Evolutionary conservation across 2,329 filamentous ascomycete genomes (phyloP), one percentile per base, ranked within the genome.

Genomic region (Exophiala calicioides): DNA sequence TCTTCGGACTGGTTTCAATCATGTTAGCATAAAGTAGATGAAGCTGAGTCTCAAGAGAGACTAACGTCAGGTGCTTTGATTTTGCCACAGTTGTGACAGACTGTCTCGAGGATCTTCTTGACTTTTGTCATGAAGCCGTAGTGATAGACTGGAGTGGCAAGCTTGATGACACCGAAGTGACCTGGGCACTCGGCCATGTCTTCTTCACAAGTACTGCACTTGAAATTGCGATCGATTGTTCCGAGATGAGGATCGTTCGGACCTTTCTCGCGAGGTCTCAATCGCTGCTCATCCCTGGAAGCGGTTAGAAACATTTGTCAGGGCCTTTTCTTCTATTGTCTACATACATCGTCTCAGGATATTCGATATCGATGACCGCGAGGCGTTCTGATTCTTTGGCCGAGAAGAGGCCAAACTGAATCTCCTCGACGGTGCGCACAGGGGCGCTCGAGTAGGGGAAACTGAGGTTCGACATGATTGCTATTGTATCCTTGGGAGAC

Each of bases 341-440:
- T 58, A 59, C 57, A 51, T 59, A 77, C 93, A 98, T 96, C 20
- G 93, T 97, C 76, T 98, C 93, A n/a, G 93, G 90, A 67, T 96
- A 97, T 68, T 93, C 81, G 67, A 98, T 91, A 68, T 95, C 88
- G 60, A 85, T 87, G 56, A 97, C 91, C 72, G 90, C 96, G 89
- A 97, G 94, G 64, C 86, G 90, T 78, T 98, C 97, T 72, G 97
- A 95, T 76, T 98, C 94, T 69, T 98, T 93, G 19, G 93, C 93
- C 26, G 93, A 95, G 71, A 98, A 82, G 67, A 98, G 81, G 66
- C 93, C 93, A 67, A 98, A 98, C 78, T 98, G 94, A 63, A 98
- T 95, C 79, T 98, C 94, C 79, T 96, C 86, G 64, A 98, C 90
- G 59, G 87, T 95, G 78, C 93, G 91, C 80, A 97, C 80, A 70